These are phyloP conservation scores for Trametopsis cervina DNA, from an alignment of 768 basidiomycete species.

Conservation along the genomic window DNA sequence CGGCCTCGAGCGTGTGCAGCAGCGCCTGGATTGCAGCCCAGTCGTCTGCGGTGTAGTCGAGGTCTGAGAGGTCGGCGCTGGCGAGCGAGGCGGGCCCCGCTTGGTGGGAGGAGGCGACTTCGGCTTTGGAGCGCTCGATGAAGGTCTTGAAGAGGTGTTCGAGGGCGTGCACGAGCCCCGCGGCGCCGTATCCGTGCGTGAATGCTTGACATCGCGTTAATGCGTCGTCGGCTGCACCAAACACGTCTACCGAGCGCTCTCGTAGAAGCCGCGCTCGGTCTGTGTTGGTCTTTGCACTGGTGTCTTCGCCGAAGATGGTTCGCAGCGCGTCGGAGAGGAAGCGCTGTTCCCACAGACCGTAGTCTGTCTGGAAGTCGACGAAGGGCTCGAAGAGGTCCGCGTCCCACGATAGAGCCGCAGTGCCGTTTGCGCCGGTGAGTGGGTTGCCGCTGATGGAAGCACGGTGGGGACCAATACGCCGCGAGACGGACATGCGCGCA, in stretches of 20 bases:
- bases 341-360: constrained; percentile 68
- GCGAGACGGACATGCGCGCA: constrained; percentile 25
- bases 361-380: constrained; percentile 84
- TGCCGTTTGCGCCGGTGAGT: constrained; percentile 1
- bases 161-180: constrained; percentile 65
- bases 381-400: constrained; percentile 91
- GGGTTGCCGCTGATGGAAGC: constrained; percentile 24
- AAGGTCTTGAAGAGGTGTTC: constrained; percentile 70
- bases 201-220: constrained; percentile 67
- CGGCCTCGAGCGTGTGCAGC: constrained; percentile 78
- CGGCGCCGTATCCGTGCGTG: constrained; percentile 84
- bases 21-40: constrained; percentile 83
- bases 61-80: constrained; percentile 58
- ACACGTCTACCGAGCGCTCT: constrained; percentile 70
- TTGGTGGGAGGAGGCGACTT: constrained; percentile 33
- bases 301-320: constrained; percentile 38
- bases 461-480: constrained; percentile 19
- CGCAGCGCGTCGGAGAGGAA: constrained; percentile 54
- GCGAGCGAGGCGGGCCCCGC: constrained; percentile 25
- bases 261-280: constrained; percentile 61
- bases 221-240: constrained; percentile 75
- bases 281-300: constrained; percentile 24
- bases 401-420: constrained; percentile 64
- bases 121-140: constrained; percentile 53
- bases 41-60: constrained; percentile 83